Percentiles rank a stretch among this genome's conserved stretches.
phyloP scores from a whole-genome alignment of 1,284 basidiomycete species.

The Xerocomus tenax region DNA sequence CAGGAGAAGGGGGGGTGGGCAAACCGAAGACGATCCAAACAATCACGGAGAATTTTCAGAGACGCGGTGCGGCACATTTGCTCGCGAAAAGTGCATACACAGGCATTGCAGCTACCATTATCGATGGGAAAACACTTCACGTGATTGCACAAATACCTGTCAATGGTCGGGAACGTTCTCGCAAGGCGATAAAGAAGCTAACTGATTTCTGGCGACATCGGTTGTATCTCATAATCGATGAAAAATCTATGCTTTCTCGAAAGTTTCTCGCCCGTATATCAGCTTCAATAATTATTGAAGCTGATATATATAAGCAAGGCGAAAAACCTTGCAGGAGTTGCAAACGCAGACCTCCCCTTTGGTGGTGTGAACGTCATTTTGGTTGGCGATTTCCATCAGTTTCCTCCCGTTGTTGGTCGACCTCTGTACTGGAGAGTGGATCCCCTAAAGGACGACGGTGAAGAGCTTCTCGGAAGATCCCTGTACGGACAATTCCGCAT shows the following conservation, averaged over 20 bases:
- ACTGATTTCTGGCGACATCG: constrained; percentile 1
- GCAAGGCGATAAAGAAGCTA: neutral
- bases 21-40: constrained; percentile 34
- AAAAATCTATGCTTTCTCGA: neutral
- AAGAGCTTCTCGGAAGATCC: constrained; percentile 15
- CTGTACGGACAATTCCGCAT: constrained; percentile 18
- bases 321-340: neutral
- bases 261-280: constrained; percentile 2
- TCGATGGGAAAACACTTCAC: constrained; percentile 29
- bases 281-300: too few species aligned
- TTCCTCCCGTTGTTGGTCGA: neutral
- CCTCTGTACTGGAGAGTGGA: neutral
- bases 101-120: constrained; percentile 31
- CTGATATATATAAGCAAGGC: too few species aligned
- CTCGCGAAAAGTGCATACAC: constrained; percentile 31
- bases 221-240: neutral
- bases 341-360: neutral
- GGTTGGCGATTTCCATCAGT: neutral
- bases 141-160: constrained; percentile 1
- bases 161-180: neutral
- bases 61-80: constrained; percentile 1
- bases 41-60: constrained; percentile 24
- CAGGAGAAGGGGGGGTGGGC: constrained; percentile 34
- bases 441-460: neutral
- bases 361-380: neutral